Conservation (phyloP, 2,329 filamentous ascomycete genomes). For the Trichoderma simmonsii region DNA sequence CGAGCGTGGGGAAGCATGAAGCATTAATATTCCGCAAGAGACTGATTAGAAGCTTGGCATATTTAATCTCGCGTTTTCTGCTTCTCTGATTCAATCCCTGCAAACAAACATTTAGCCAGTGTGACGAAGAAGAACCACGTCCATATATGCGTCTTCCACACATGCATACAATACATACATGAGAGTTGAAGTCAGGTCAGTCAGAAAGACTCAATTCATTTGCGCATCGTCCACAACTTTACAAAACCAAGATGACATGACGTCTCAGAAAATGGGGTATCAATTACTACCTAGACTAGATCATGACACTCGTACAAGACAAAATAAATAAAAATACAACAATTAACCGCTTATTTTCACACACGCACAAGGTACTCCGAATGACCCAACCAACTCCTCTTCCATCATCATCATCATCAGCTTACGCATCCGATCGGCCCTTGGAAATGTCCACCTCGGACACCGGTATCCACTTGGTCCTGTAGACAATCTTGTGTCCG, state of each 20-base stretch:
- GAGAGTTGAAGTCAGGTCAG: background rate
- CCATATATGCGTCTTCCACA: background rate
- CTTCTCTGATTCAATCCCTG: background rate
- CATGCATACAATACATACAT: background rate
- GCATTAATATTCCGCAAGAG: background rate
- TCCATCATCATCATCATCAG: background rate
- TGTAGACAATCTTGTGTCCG: constrained; percentile 55
- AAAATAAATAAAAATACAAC: background rate
- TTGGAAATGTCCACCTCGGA: constrained; percentile 35
- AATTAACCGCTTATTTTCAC: background rate
- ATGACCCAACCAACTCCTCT: background rate
- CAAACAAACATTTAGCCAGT: background rate
- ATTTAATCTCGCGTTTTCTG: background rate
- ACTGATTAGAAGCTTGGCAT: background rate
- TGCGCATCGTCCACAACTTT: background rate
- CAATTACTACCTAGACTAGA: constrained; percentile 17
- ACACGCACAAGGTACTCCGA: background rate
- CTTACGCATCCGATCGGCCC: constrained; percentile 5
- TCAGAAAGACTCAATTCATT: background rate
- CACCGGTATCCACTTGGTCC: constrained; percentile 38
- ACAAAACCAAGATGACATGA: background rate
- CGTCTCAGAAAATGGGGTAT: constrained; percentile 3
- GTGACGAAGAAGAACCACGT: background rate
- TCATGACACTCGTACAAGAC: constrained; percentile 18
- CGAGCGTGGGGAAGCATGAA: background rate